Percentiles rank a stretch among this genome's conserved stretches.
phyloP scores from a whole-genome alignment of 108 stramenopile species.

The Parietichytrium sp. region DNA sequence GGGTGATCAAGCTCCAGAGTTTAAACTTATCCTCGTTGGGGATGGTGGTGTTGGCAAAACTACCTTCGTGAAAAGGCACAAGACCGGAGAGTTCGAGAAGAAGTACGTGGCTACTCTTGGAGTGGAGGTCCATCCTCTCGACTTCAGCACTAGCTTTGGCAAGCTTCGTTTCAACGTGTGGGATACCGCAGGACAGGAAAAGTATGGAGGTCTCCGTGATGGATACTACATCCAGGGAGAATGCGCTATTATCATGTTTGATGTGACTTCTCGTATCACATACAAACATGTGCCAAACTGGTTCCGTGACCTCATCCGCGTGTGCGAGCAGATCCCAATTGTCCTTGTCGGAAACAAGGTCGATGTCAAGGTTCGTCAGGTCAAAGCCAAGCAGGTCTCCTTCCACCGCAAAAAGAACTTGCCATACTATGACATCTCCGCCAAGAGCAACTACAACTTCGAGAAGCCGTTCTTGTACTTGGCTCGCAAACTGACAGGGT shows the following conservation, averaged over 20 bases:
- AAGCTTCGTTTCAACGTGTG: constrained; percentile 99
- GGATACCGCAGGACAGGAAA: constrained; percentile 99
- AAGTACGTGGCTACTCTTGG: constrained; percentile 94
- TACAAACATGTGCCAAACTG: constrained; percentile 99
- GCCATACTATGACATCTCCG: constrained; percentile 99
- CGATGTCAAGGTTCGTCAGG: constrained; percentile 99
- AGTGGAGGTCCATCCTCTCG: constrained; percentile 91
- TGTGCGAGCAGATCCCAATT: constrained; percentile 99
- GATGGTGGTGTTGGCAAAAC: constrained; percentile 99
- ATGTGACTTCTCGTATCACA: constrained; percentile 93
- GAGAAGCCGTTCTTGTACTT: constrained; percentile 99
- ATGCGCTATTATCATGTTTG: constrained; percentile 99
- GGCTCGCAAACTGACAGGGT: constrained; percentile 92
- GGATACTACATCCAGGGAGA: constrained; percentile 95
- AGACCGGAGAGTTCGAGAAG: constrained; percentile 99
- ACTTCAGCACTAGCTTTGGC: constrained; percentile 97
- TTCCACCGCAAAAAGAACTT: constrained; percentile 99
- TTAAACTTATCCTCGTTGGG: constrained; percentile 99
- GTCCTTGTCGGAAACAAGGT: constrained; percentile 98
- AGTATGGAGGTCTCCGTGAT: constrained; percentile 96
- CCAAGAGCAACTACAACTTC: constrained; percentile 99
- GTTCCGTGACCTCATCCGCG: constrained; percentile 97
- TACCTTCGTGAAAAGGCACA: constrained; percentile 97
- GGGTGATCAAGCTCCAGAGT: too few relatives aligned
- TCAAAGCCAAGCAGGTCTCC: constrained; percentile 99